These are phyloP conservation scores for Fennellomyces sp. DNA, from an alignment of 371 early-diverging fungal genomes.

Conservation along the genomic window DNA sequence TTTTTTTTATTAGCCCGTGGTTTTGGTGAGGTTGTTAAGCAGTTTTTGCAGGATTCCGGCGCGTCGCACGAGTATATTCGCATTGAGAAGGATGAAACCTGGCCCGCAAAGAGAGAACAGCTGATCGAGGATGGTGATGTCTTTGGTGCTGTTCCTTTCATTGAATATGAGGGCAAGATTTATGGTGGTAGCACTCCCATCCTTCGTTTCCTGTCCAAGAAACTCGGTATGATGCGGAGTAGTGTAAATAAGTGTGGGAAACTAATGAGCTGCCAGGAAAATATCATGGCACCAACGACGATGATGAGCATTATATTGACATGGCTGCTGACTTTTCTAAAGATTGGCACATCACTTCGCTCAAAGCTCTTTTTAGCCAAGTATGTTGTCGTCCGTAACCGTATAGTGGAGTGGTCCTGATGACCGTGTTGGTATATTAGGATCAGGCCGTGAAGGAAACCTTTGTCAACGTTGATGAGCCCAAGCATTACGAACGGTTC, in stretches of 20 bases:
- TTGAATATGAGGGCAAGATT: constrained; percentile 24
- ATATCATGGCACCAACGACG: constrained; percentile 24
- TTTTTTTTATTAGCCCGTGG: constrained; percentile 10
- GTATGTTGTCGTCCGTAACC: neutral
- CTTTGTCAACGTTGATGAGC: neutral
- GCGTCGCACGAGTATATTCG: constrained; percentile 24
- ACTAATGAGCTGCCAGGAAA: constrained; percentile 6
- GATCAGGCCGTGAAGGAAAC: neutral
- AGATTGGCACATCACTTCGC: constrained; percentile 16
- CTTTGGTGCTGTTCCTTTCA: constrained; percentile 23
- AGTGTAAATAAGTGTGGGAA: neutral
- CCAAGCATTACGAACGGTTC: neutral
- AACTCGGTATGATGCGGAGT: constrained; percentile 10
- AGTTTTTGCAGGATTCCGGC: constrained; percentile 31
- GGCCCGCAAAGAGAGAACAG: constrained; percentile 15
- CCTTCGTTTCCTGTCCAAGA: constrained; percentile 24
- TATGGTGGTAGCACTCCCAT: constrained; percentile 23
- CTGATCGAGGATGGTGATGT: constrained; percentile 2
- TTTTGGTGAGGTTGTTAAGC: constrained; percentile 26
- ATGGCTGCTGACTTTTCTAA: constrained; percentile 12
- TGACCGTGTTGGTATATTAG: too few relatives aligned
- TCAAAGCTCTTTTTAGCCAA: neutral
- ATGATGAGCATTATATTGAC: constrained; percentile 25
- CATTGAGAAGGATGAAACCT: constrained; percentile 9
- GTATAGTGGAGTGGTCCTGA: too few relatives aligned